A percentile compares a stretch with the other conserved stretches of the same genome.
phyloP scores from a whole-genome alignment of 2,329 filamentous ascomycete species.

The Penicillium oxalicum region DNA sequence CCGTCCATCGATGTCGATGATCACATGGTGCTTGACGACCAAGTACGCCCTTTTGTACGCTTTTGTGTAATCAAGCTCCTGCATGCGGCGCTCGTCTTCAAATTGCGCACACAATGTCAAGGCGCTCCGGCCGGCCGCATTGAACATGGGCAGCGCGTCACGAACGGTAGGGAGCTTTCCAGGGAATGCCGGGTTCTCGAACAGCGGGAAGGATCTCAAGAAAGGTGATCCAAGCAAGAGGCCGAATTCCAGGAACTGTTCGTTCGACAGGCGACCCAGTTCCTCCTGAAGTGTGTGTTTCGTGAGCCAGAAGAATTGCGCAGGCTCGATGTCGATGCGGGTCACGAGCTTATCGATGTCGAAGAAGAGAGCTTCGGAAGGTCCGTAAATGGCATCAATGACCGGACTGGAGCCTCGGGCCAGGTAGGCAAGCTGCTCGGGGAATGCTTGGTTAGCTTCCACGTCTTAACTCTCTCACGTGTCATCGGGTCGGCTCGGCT shows the following conservation, averaged over 20 bases:
- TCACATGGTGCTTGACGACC: conserved; percentile 80
- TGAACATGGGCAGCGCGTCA: conserved; percentile 73
- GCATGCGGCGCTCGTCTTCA: conserved; percentile 68
- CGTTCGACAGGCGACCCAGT: conserved; percentile 58
- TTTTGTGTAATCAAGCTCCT: conserved; percentile 71
- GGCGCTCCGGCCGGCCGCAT: conserved; percentile 60
- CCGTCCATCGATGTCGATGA: conserved; percentile 70
- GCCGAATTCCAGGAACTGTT: conserved; percentile 75
- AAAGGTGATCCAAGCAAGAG: conserved; percentile 79
- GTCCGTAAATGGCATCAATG: conserved; percentile 70
- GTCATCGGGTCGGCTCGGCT: neutral
- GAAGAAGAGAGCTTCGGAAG: conserved; percentile 79
- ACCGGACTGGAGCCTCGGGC: conserved; percentile 63
- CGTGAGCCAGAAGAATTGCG: conserved; percentile 57
- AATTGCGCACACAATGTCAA: conserved; percentile 69
- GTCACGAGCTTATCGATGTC: conserved; percentile 71
- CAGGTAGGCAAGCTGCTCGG: conserved; percentile 63
- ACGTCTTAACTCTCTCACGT: neutral
- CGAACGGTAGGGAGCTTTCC: conserved; percentile 56
- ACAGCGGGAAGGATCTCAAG: conserved; percentile 69
- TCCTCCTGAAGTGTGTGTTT: conserved; percentile 66
- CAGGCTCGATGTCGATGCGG: conserved; percentile 49
- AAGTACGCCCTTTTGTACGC: conserved; percentile 81
- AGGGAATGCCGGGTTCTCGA: conserved; percentile 57
- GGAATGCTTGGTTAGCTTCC: conserved; percentile 4